Evolutionary conservation across 805 yeast genomes (phyloP).

Genomic region (Candida schatavii): DNA sequence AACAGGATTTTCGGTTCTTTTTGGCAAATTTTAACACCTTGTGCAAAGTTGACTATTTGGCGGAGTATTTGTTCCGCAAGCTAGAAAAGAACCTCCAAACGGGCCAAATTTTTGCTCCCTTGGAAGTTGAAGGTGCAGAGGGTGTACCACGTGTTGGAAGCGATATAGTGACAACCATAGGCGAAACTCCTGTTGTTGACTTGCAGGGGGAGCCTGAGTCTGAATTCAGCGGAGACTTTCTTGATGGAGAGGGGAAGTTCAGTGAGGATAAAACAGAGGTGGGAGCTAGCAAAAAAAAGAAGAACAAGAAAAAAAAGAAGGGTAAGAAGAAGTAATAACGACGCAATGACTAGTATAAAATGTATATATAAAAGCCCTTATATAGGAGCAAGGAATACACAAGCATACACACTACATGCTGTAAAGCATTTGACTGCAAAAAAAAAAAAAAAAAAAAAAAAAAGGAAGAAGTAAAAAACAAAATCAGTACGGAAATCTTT

Average conservation of each 20-base stretch:
- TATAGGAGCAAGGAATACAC: too few species aligned
- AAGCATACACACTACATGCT: too few species aligned
- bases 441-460: too few species aligned
- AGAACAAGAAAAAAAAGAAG: slow-evolving; percentile 29
- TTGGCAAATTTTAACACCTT: slow-evolving; percentile 28
- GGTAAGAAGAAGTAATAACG: slow-evolving; percentile 17
- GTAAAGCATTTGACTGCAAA: too few species aligned
- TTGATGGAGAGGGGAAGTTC: slow-evolving; percentile 25
- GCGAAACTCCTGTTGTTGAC: slow-evolving; percentile 1
- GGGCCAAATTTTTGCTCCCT: slow-evolving; percentile 1
- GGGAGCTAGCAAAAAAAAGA: slow-evolving; percentile 14
- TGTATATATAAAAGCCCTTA: too few species aligned
- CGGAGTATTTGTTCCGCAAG: slow-evolving; percentile 22
- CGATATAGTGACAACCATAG: slow-evolving; percentile 1
- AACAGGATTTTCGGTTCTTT: slow-evolving; percentile 23
- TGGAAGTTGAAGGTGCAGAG: slow-evolving; percentile 6
- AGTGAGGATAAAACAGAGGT: slow-evolving; percentile 10
- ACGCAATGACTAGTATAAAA: too few species aligned
- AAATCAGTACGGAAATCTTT: too few species aligned
- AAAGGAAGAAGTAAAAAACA: too few species aligned
- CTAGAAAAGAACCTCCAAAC: slow-evolving; percentile 17
- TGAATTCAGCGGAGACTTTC: slow-evolving; percentile 29
- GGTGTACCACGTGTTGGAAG: not conserved
- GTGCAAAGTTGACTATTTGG: slow-evolving; percentile 28
- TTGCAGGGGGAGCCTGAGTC: too few species aligned